Conservation (phyloP, 352 stramenopile species). For the Nothophytophthora sp. region DNA sequence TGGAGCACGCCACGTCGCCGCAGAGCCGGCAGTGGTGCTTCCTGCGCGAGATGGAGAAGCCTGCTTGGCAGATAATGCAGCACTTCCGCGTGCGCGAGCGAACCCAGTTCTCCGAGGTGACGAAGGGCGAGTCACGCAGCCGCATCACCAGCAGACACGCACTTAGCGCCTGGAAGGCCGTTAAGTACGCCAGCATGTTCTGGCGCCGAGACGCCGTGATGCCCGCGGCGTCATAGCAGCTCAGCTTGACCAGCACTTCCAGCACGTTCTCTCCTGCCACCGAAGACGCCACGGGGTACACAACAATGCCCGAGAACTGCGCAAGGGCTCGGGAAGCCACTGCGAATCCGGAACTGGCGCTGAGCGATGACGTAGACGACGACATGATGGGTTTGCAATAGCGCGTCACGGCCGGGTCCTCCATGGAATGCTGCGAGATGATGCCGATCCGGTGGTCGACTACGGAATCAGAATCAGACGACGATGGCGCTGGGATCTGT, state of each 20-base stretch:
- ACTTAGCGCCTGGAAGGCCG: slow-evolving; percentile 47
- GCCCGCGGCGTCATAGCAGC: slow-evolving; percentile 51
- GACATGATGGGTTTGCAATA: slow-evolving; percentile 63
- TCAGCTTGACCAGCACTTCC: slow-evolving; percentile 70
- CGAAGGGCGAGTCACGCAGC: slow-evolving; percentile 54
- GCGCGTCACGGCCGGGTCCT: slow-evolving; percentile 56
- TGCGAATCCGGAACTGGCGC: slow-evolving; percentile 23
- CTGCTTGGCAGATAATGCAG: slow-evolving; percentile 57
- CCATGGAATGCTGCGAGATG: slow-evolving; percentile 70
- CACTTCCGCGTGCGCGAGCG: slow-evolving; percentile 48
- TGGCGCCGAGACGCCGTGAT: slow-evolving; percentile 38
- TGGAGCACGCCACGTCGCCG: slow-evolving; percentile 69
- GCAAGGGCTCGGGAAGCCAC: slow-evolving; percentile 44
- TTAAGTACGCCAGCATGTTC: slow-evolving; percentile 55
- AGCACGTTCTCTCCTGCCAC: slow-evolving; percentile 39
- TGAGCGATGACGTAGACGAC: slow-evolving; percentile 9
- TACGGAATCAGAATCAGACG: too few species aligned
- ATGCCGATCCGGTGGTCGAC: slow-evolving; percentile 58
- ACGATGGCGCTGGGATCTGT: slow-evolving; percentile 31
- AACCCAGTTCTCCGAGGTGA: slow-evolving; percentile 60
- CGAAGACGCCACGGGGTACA: slow-evolving; percentile 52
- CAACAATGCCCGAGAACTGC: slow-evolving; percentile 67
- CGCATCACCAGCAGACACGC: slow-evolving; percentile 62
- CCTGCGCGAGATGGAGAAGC: slow-evolving; percentile 55
- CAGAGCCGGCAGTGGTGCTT: slow-evolving; percentile 80